Base-by-base conservation (phyloP, 495 filamentous ascomycete species). In the Penicillium desertorum region DNA sequence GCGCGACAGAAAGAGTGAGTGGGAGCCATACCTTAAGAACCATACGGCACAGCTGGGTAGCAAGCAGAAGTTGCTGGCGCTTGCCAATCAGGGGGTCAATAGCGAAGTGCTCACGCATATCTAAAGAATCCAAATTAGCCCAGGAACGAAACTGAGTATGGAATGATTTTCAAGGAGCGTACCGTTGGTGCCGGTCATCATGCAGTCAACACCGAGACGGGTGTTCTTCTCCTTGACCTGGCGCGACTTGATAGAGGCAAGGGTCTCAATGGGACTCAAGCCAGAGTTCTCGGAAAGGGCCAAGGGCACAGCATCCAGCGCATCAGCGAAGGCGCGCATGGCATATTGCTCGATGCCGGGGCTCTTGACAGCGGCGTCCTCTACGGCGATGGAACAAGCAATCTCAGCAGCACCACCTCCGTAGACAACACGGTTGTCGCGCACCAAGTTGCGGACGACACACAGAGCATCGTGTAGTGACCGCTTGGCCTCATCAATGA, bases 1-100 rank as follows among this genome's bases (percentile, higher is more conserved):
- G 22, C 29, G 20, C 49, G 14, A 12, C 19, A 12, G 8, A 14
- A 49, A 17, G n/a, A 39, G 23, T 39, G 16, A 49, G 46, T n/a
- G 6, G 1, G 19, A 41, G 29, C 32, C 48, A 83, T 71, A 94
- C 88, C 86, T 99, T 99, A 56, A 99, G 83, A 62, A 99, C 94
- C 94, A 99, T 99, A 55, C 94, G 87, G 79, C 95, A 98, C 27
- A 99, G 83, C 77, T 99, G 94, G 19, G 94, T 98, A 16, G 94
- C 94, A 51, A 99, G 82, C 71, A 96, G 81, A 56, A 99, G 82
- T 76, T 99, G 94, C 79, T 96, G 91, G 68, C 91, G 85, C 82
- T 99, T 99, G 58, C 92, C 92, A 67, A 99, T 98, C 56, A 99
- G 77, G 29, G 94, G 94, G 65, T 99, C 94, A 66, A 99, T 96